Conservation (phyloP, 2,329 filamentous ascomycete genomes). For the Diplodia intermedia region DNA sequence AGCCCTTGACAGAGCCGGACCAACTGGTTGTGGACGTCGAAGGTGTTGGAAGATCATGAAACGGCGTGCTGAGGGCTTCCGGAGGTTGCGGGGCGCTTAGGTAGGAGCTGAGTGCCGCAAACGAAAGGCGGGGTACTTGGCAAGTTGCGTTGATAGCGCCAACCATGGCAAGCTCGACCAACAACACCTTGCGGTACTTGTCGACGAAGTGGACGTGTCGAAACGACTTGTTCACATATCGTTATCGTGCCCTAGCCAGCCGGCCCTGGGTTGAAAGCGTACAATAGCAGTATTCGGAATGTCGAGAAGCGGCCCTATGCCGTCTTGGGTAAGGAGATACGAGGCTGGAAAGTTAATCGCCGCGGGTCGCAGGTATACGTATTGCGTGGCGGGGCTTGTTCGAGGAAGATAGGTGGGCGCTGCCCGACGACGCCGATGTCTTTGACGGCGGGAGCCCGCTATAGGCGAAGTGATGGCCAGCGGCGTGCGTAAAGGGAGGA, state of each 20-base stretch:
- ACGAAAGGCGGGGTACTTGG: slow-evolving; percentile 22
- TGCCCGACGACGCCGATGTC: not conserved
- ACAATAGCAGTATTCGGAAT: slow-evolving; percentile 8
- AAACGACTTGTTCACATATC: slow-evolving; percentile 11
- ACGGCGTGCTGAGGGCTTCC: not conserved
- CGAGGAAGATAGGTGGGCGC: not conserved
- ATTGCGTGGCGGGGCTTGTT: slow-evolving; percentile 1
- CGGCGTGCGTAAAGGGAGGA: not conserved
- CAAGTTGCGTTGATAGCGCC: not conserved
- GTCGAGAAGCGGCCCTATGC: slow-evolving; percentile 4
- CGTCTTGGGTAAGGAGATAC: slow-evolving; percentile 8
- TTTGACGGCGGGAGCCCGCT: not conserved
- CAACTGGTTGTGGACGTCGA: not conserved
- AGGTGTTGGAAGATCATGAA: not conserved
- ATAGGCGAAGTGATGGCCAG: not conserved
- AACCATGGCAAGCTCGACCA: slow-evolving; percentile 19
- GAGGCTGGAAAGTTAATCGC: slow-evolving; percentile 26
- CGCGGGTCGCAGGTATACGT: not conserved
- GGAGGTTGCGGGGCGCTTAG: not conserved
- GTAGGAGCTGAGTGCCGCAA: slow-evolving; percentile 2
- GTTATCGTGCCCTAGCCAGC: not conserved
- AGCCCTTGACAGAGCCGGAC: not conserved
- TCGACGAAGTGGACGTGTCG: slow-evolving; percentile 2
- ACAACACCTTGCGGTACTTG: not conserved
- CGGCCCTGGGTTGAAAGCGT: not conserved